phyloP scores from a whole-genome alignment of 176 grass and related monocot genomes.

The Cocos nucifera region DNA sequence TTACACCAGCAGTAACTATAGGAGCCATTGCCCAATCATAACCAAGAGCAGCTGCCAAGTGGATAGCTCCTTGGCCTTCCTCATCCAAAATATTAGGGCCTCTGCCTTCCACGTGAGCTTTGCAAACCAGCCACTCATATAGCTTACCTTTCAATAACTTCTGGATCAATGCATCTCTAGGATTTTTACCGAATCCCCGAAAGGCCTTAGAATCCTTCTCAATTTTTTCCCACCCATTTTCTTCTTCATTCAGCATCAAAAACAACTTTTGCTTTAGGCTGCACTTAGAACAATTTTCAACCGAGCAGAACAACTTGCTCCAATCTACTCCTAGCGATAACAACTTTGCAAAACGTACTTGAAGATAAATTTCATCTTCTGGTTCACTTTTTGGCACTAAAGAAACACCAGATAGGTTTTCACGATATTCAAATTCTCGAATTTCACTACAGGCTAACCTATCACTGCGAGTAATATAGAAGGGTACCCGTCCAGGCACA shows the following conservation, averaged over 20 bases:
- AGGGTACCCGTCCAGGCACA: conserved; percentile 67
- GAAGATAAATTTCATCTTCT: conserved; percentile 12
- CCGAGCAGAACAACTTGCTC: conserved; percentile 15
- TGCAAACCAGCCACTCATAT: conserved; percentile 72
- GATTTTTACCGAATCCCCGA: background rate
- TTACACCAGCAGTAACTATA: conserved; percentile 58
- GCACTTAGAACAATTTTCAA: conserved; percentile 30
- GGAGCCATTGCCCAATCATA: conserved; percentile 86
- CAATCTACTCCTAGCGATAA: conserved; percentile 17
- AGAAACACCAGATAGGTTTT: conserved; percentile 4
- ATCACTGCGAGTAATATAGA: conserved; percentile 86
- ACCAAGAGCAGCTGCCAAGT: conserved; percentile 73
- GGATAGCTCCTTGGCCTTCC: conserved; percentile 79
- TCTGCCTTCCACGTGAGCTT: conserved; percentile 46
- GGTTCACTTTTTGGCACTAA: conserved; percentile 23
- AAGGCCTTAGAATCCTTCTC: background rate
- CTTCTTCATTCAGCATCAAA: conserved; percentile 5
- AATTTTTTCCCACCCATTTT: background rate
- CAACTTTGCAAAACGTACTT: conserved; percentile 31
- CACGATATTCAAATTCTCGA: conserved; percentile 82
- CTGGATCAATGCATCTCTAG: conserved; percentile 26
- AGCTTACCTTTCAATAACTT: conserved; percentile 66
- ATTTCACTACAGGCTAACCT: conserved; percentile 83
- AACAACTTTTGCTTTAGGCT: conserved; percentile 34
- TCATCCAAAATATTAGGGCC: conserved; percentile 65